These are phyloP conservation scores for Colletotrichum filicis DNA, from an alignment of 2,329 filamentous ascomycete species.

Conservation along the genomic window DNA sequence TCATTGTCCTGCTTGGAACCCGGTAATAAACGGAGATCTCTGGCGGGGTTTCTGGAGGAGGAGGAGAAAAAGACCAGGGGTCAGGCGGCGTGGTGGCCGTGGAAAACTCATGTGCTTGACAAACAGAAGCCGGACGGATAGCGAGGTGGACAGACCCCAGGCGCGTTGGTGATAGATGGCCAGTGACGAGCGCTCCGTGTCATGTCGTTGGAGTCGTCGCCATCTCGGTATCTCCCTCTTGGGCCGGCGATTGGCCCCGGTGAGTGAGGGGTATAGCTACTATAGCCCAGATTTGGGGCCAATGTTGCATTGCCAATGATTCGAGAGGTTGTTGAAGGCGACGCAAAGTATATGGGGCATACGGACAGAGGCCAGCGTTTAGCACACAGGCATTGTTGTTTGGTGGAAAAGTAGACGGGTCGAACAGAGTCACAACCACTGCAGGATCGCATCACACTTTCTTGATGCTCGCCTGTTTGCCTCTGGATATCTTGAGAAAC, in stretches of 20 bases:
- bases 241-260: constrained; percentile 19
- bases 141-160: not conserved
- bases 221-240: constrained; percentile 24
- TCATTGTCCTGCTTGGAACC: constrained; percentile 6
- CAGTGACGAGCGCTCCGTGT: constrained; percentile 25
- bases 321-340: constrained; percentile 1
- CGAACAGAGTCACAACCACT: not conserved
- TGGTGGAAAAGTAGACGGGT: too few species aligned
- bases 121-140: not conserved
- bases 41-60: not conserved
- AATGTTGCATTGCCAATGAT: constrained; percentile 28
- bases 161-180: not conserved
- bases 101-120: not conserved
- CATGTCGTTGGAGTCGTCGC: constrained; percentile 24
- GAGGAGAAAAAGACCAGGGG: not conserved
- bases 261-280: constrained; percentile 26
- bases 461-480: not conserved
- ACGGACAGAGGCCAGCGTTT: not conserved
- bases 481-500: not conserved
- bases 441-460: not conserved
- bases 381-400: not conserved
- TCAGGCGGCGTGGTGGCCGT: constrained; percentile 1
- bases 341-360: not conserved
- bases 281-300: constrained; percentile 8
- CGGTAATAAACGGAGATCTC: constrained; percentile 31